phyloP scores from a whole-genome alignment of 176 grass and related monocot species.

The Alopecurus myosuroides region DNA sequence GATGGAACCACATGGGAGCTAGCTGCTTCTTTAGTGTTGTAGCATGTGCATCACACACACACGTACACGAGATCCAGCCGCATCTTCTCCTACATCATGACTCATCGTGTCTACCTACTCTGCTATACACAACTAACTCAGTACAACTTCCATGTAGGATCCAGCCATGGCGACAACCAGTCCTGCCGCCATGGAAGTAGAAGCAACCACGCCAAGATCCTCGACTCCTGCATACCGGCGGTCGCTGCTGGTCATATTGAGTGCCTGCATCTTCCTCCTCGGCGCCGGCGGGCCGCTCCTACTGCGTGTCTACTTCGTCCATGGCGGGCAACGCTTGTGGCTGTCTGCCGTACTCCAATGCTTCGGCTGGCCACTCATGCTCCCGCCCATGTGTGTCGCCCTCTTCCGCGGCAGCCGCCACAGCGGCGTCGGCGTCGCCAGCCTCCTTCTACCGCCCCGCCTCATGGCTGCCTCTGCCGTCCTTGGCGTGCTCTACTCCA shows the following conservation, averaged over 20 bases:
- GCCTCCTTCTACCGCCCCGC: constrained; percentile 26
- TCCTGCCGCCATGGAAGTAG: constrained; percentile 27
- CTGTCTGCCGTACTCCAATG: constrained; percentile 49
- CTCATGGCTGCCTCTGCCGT: constrained; percentile 21
- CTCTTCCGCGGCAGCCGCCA: constrained; percentile 4
- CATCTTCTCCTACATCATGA: no score
- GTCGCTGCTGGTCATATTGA: constrained; percentile 34
- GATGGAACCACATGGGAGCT: no score
- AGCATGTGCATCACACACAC: no score
- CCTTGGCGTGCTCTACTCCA: constrained; percentile 38
- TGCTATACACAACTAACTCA: no score
- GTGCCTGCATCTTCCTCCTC: constrained; percentile 44
- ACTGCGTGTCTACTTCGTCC: constrained; percentile 65
- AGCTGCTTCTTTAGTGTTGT: no score
- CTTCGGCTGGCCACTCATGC: constrained; percentile 59
- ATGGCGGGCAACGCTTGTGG: constrained; percentile 48
- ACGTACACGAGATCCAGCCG: no score
- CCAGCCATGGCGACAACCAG: no score
- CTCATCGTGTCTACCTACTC: no score
- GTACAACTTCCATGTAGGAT: no score
- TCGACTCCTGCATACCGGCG: constrained; percentile 1
- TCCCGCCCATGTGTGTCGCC: constrained; percentile 26
- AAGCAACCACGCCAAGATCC: not conserved
- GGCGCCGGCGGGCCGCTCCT: constrained; percentile 55
- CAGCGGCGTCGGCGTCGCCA: not conserved